Percentiles rank a stretch among this genome's conserved stretches.
Evolutionary conservation across 177 flowering plant species (phyloP).

Genomic region (Telopea speciosissima): DNA sequence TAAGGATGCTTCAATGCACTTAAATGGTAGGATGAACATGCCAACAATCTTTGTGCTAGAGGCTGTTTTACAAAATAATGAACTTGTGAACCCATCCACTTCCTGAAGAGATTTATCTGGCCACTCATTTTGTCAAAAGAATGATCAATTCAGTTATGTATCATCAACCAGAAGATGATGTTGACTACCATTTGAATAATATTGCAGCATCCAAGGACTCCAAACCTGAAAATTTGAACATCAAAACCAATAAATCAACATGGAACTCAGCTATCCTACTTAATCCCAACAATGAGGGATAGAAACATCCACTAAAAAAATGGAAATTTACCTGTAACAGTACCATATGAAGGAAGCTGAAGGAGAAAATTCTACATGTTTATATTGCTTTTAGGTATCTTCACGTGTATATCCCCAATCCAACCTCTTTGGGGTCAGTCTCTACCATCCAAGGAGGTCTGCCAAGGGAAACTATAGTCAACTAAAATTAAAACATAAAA

Average conservation of each 20-base stretch:
- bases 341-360: not conserved
- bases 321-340: too few species aligned
- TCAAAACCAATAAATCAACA: not conserved
- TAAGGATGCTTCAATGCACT: too few species aligned
- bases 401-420: constrained; percentile 72
- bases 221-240: not conserved
- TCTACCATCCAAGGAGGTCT: constrained; percentile 97
- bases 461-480: constrained; percentile 8
- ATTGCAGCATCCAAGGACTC: not conserved
- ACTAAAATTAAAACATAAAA: not conserved
- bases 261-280: not conserved
- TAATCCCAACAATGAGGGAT: not conserved
- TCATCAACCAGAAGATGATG: not conserved
- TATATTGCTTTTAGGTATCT: not conserved
- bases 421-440: constrained; percentile 69
- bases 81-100: not conserved
- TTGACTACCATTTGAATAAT: not conserved
- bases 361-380: not conserved
- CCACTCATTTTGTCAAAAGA: not conserved
- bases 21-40: not conserved
- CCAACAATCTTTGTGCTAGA: not conserved
- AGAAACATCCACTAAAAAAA: not conserved
- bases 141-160: not conserved
- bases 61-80: not conserved
- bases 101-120: not conserved